A percentile compares a stretch with the other conserved stretches of the same genome.
These are phyloP conservation scores for Trichoderma gracile DNA, from an alignment of 2,329 filamentous ascomycete genomes.

Conservation along the genomic window DNA sequence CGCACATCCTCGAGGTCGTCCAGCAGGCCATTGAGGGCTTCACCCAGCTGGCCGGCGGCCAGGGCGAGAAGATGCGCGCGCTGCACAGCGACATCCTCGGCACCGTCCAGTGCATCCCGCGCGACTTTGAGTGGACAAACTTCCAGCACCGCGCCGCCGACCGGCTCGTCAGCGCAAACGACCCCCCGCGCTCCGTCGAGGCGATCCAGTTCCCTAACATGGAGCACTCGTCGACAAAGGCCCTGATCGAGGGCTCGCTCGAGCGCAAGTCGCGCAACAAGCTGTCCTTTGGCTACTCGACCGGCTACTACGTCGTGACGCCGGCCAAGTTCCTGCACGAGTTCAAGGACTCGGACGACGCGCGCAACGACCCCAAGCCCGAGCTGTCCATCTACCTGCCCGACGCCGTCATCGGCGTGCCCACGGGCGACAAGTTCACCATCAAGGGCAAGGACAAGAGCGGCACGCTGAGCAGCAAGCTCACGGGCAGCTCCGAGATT, in stretches of 20 bases:
- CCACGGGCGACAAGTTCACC: constrained; percentile 81
- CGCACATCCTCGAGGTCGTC: constrained; percentile 77
- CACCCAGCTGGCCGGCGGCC: constrained; percentile 74
- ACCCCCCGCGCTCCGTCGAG: constrained; percentile 71
- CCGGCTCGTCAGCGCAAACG: constrained; percentile 74
- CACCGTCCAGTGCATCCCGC: constrained; percentile 72
- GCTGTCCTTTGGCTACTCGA: constrained; percentile 72
- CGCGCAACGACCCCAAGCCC: constrained; percentile 70
- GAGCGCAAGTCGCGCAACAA: constrained; percentile 91
- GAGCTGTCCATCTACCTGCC: constrained; percentile 91
- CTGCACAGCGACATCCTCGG: constrained; percentile 83
- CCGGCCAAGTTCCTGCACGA: constrained; percentile 89
- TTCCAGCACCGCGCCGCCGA: constrained; percentile 73
- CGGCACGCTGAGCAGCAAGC: constrained; percentile 76
- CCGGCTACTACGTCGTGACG: constrained; percentile 87
- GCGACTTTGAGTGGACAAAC: constrained; percentile 88
- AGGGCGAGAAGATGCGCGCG: constrained; percentile 76
- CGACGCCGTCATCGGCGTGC: constrained; percentile 75
- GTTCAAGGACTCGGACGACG: constrained; percentile 86
- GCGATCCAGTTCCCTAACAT: constrained; percentile 86
- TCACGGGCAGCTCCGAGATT: constrained; percentile 77
- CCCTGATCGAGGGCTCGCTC: constrained; percentile 83
- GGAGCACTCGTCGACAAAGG: constrained; percentile 73
- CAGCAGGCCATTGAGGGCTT: constrained; percentile 83
- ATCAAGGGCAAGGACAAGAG: constrained; percentile 93